Evolutionary conservation across 2,329 filamentous ascomycete genomes (phyloP), one percentile per base, ranked within the genome.

Genomic region (Simplicillium aogashimaense): DNA sequence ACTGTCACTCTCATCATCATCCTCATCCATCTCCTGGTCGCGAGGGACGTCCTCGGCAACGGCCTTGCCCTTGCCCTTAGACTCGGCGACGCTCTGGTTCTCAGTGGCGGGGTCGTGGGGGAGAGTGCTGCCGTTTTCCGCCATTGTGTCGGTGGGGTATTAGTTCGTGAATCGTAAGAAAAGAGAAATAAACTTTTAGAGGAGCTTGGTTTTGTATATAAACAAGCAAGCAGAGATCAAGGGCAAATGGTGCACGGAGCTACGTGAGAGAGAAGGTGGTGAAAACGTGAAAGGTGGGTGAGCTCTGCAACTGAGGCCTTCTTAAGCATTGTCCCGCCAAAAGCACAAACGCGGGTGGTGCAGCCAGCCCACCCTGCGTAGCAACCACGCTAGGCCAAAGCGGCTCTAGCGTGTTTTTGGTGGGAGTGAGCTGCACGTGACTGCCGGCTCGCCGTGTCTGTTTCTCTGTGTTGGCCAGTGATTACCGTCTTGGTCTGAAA

Each of bases 11-110:
- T 81, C 81, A 25, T 86, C 83, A 2, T 87, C 77, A 28, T 83
- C 83, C 52, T 87, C 83, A 35, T 82, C 83, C 76, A 87, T 84
- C 56, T 72, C 72, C 55, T 77, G 65, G 51, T 83, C 78, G 49
- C 78, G 63, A 40, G 61, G 61, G 40, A 63, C 61, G 38, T 63
- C 58, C 45, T 74, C 64, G 49, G 66, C 63, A 38, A 67, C 58
- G 37, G 77, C 74, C 72, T 95, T 95, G 69, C 87, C 87, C 74
- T 95, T 95, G 65, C 86, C 86, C 74, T 94, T 94, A 61, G 70
- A 66, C 54, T 78, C 71, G 45, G 73, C 59, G 46, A 59, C 56
- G 52, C 57, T 52, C 48, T 54, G 58, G 46, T 60, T 58, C 39
- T 53, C 46, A 44, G 56, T 55, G 52, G 69, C 56, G 55, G 64